phyloP scores from a whole-genome alignment of 805 yeast species.

The Wickerhamiella bombiphila region DNA sequence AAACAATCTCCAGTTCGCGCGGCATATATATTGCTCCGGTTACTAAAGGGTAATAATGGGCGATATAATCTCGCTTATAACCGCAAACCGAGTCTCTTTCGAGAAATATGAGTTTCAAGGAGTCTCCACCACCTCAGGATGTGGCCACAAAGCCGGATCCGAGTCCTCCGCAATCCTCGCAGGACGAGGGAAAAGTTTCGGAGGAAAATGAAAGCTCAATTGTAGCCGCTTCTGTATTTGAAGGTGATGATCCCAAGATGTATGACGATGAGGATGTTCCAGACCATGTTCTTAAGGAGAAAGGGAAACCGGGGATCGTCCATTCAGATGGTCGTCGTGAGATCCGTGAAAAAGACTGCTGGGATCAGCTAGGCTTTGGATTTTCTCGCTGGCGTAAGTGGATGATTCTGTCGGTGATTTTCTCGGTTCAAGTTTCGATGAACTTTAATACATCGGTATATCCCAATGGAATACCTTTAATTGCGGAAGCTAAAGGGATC shows the following conservation, averaged over 20 bases:
- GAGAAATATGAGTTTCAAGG: no score
- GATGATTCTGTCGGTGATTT: conserved; percentile 26
- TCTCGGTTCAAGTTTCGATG: conserved; percentile 29
- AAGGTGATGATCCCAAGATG: neutral
- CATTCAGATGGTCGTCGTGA: conserved; percentile 13
- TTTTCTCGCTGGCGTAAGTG: conserved; percentile 26
- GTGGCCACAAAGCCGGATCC: no score
- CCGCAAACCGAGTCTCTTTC: no score
- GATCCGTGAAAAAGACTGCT: conserved; percentile 24
- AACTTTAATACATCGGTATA: conserved; percentile 29
- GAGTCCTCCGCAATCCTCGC: no score
- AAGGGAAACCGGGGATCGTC: conserved; percentile 6
- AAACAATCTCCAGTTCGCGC: no score
- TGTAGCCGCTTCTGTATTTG: neutral
- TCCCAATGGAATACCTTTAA: conserved; percentile 27
- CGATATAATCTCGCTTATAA: no score
- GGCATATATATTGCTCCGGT: no score
- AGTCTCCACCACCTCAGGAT: no score
- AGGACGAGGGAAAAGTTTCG: no score
- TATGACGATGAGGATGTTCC: neutral
- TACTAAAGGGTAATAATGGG: no score
- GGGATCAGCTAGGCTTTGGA: conserved; percentile 25
- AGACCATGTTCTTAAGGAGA: neutral
- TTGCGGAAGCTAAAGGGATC: conserved; percentile 31
- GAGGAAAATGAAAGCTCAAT: neutral